Evolutionary conservation across 371 early-diverging fungal species (phyloP).

Genomic region (Chytridiales sp.): DNA sequence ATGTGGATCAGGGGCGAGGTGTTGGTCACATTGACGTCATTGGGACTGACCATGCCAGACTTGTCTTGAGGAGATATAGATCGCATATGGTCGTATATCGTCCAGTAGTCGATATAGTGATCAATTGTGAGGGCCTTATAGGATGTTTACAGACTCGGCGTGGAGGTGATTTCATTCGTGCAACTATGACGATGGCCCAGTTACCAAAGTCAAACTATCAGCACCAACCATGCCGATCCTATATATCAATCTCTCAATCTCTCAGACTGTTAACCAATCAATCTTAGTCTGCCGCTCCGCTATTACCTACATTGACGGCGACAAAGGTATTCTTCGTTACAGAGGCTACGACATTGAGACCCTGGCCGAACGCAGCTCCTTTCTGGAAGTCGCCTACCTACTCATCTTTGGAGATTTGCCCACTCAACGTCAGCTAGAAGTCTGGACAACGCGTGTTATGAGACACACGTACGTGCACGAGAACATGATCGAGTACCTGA

Average conservation of each 20-base stretch:
- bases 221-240: too few species aligned
- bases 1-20: not conserved
- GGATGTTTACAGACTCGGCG: too few species aligned
- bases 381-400: slow-evolving; percentile 47
- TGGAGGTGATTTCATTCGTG: too few species aligned
- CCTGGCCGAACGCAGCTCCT: slow-evolving; percentile 42
- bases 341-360: slow-evolving; percentile 53
- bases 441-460: slow-evolving; percentile 44
- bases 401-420: slow-evolving; percentile 49
- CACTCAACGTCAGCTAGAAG: slow-evolving; percentile 36
- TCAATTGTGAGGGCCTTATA: too few species aligned
- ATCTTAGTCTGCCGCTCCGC: slow-evolving; percentile 46
- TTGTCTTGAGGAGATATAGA: too few species aligned
- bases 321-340: slow-evolving; percentile 55
- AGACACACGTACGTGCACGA: slow-evolving; percentile 63
- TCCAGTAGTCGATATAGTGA: too few species aligned
- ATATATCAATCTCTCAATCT: too few species aligned
- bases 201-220: too few species aligned
- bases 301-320: slow-evolving; percentile 67
- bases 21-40: not conserved
- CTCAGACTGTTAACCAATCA: too few species aligned
- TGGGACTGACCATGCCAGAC: too few species aligned
- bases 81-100: too few species aligned
- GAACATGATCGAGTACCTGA: slow-evolving; percentile 47
- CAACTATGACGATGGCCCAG: too few species aligned